Evolutionary conservation across 2,329 filamentous ascomycete species (phyloP), one percentile per base, ranked within the genome.

Genomic region (Fusarium begoniae): DNA sequence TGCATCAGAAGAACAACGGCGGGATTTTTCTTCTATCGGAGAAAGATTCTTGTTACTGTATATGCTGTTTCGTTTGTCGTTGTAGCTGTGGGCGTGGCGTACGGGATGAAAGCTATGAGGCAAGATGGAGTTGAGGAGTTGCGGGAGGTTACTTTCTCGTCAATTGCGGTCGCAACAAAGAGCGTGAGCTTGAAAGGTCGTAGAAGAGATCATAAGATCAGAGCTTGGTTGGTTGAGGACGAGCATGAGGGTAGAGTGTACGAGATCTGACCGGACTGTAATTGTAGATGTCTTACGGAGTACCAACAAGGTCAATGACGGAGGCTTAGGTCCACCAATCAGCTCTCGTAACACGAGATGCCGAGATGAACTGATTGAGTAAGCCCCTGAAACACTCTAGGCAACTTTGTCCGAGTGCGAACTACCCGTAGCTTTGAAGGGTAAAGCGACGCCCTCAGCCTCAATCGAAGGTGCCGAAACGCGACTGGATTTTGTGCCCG

Each of bases 111-210:
- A 15, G 70, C 62, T 6, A 74, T 75, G 73, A 26, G 45, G 22
- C 58, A 56, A 24, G 74, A 75, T 14, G 67, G 73, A 2, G 44
- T 73, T 2, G 32, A 44, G 6, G 57, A 72, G 17, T 55, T 75
- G n/a, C 67, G 64, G 30, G 73, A 75, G 13, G 71, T 65, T 20
- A 67, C 35, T 0, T 74, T 75, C 8, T 75, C 73, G 3, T 62
- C 66, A 2, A 75, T 75, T 17, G 58, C 51, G 6, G 55, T 24
- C 18, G 55, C 69, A 0, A 41, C 69, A 6, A 55, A 20, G 22
- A 53, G 9, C 1, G n/a, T 59, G 15, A 17, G 0, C 4, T 5
- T 59, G 6, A 26, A 28, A 12, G 8, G 18, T 6, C 1, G 6
- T 3, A 24, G 8, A 1, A 17, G 14, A 11, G 32, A 30, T 22